phyloP scores from a whole-genome alignment of 805 yeast species.

The Henningerozyma blattae region DNA sequence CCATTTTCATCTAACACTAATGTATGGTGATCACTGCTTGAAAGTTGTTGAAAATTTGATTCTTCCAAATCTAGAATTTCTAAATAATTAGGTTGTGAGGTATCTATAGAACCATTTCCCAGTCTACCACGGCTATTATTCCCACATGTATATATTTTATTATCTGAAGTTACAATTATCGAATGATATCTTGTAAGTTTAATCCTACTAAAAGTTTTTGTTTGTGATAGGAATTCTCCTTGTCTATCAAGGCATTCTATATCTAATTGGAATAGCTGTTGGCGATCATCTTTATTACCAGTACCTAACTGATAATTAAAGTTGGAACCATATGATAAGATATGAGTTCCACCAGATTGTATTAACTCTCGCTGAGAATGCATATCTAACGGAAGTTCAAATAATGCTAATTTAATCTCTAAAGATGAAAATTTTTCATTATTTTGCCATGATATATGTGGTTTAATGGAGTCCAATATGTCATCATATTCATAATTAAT shows the following conservation, averaged over 20 bases:
- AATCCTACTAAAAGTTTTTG: slow-evolving; percentile 36
- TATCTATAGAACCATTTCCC: slow-evolving; percentile 38
- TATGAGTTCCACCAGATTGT: slow-evolving; percentile 41
- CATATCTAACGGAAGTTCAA: slow-evolving; percentile 2
- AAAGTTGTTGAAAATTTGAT: slow-evolving; percentile 27
- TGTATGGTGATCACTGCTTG: slow-evolving; percentile 56
- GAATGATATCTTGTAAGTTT: slow-evolving; percentile 57
- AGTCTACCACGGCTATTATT: slow-evolving; percentile 59
- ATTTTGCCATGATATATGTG: slow-evolving; percentile 4
- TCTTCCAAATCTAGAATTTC: slow-evolving; percentile 29
- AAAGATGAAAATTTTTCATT: not conserved
- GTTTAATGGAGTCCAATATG: not conserved
- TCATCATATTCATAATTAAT: not conserved
- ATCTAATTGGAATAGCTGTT: slow-evolving; percentile 30
- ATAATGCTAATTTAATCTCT: slow-evolving; percentile 2
- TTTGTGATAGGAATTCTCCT: slow-evolving; percentile 3
- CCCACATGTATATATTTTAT: slow-evolving; percentile 50
- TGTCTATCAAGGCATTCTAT: slow-evolving; percentile 18
- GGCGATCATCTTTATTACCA: slow-evolving; percentile 47
- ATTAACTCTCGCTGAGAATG: slow-evolving; percentile 1
- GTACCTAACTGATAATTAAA: slow-evolving; percentile 52
- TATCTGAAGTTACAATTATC: slow-evolving; percentile 40
- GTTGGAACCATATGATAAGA: slow-evolving; percentile 54
- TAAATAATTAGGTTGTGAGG: slow-evolving; percentile 33
- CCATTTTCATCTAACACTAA: slow-evolving; percentile 41